phyloP scores from a whole-genome alignment of 768 basidiomycete species.

The Collybia sordida region DNA sequence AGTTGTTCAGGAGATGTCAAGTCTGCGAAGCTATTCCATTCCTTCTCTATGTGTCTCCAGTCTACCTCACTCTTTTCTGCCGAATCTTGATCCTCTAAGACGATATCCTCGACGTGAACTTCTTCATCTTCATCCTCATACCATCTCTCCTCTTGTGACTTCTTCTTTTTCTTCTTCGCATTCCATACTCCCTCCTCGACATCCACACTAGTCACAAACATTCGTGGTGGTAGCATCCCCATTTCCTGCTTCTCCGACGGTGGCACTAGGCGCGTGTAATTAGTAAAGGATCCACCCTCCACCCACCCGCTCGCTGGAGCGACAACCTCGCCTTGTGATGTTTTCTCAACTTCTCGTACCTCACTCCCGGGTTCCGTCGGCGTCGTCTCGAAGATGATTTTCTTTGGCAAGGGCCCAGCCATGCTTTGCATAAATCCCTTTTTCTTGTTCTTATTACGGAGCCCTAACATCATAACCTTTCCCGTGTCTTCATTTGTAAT shows the following conservation, averaged over 20 bases:
- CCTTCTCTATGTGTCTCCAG: conserved; percentile 31
- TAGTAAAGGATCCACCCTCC: conserved; percentile 1
- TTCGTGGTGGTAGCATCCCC: conserved; percentile 53
- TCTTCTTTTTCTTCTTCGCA: conserved; percentile 27
- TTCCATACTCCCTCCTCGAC: conserved; percentile 53
- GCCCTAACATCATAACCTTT: conserved; percentile 46
- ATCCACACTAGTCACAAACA: conserved; percentile 74
- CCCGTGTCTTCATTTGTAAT: conserved; percentile 14
- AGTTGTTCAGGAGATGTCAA: conserved; percentile 26
- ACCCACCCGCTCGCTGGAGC: not conserved
- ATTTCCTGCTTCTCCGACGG: conserved; percentile 59
- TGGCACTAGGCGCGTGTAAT: conserved; percentile 45
- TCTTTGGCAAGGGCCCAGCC: conserved; percentile 37
- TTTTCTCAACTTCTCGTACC: not conserved
- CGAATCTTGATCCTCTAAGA: not conserved
- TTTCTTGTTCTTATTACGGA: conserved; percentile 76
- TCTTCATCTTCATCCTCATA: conserved; percentile 8
- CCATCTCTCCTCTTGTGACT: conserved; percentile 9
- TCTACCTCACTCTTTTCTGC: conserved; percentile 26
- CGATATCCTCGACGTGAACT: not conserved
- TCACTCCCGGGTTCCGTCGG: not conserved
- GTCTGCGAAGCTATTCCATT: conserved; percentile 25
- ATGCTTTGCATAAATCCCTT: conserved; percentile 62
- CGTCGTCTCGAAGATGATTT: conserved; percentile 50
- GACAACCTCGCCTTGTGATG: no score